Conservation (phyloP, 305 asterid genomes). For the Plantago lanceolata region DNA sequence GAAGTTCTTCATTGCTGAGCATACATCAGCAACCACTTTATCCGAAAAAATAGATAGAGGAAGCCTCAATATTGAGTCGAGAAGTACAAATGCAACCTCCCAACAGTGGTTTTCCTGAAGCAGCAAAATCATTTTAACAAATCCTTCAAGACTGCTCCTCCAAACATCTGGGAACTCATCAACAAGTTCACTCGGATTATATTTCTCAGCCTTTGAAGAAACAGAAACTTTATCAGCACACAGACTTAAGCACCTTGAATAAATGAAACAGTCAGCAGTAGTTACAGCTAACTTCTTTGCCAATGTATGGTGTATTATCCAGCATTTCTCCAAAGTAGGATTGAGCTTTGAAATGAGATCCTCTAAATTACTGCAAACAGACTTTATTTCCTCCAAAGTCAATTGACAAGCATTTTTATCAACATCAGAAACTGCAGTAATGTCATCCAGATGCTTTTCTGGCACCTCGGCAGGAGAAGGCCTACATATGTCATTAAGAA, state of each 20-base stretch:
- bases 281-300: slow-evolving; percentile 54
- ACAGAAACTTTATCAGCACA: slow-evolving; percentile 35
- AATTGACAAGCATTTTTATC: slow-evolving; percentile 39
- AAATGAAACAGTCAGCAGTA: slow-evolving; percentile 77
- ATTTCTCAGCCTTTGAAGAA: slow-evolving; percentile 41
- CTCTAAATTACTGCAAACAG: slow-evolving; percentile 46
- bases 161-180: slow-evolving; percentile 43
- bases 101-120: slow-evolving; percentile 74
- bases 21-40: slow-evolving; percentile 44
- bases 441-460: slow-evolving; percentile 34
- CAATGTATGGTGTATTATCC: slow-evolving; percentile 68
- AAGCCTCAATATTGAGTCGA: slow-evolving; percentile 59
- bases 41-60: slow-evolving; percentile 58
- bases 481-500: slow-evolving; percentile 57
- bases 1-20: slow-evolving; percentile 54
- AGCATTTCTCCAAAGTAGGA: slow-evolving; percentile 68
- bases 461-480: slow-evolving; percentile 34
- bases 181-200: slow-evolving; percentile 26
- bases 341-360: slow-evolving; percentile 54
- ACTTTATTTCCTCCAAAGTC: slow-evolving; percentile 47
- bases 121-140: slow-evolving; percentile 50
- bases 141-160: slow-evolving; percentile 60
- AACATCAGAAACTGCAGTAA: slow-evolving; percentile 31
- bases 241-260: slow-evolving; percentile 53
- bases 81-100: slow-evolving; percentile 80